Evolutionary conservation across 352 stramenopile species (phyloP).

Genomic region (Pythium volutum): DNA sequence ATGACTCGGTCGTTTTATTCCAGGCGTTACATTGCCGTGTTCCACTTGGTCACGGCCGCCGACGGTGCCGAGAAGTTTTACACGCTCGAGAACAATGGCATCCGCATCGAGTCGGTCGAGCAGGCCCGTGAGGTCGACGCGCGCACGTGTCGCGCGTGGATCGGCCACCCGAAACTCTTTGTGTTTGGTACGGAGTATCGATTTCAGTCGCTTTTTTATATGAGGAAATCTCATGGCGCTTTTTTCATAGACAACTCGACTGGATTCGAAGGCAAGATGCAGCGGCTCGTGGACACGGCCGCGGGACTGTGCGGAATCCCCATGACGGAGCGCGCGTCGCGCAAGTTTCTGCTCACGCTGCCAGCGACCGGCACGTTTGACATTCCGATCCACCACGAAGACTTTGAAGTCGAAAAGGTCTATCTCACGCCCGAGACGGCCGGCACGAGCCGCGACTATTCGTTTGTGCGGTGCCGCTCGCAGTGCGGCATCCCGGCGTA

Average conservation of each 20-base stretch:
- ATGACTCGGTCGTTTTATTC: not conserved
- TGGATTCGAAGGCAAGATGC: conserved; percentile 85
- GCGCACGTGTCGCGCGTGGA: conserved; percentile 74
- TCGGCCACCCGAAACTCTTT: conserved; percentile 81
- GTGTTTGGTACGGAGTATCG: conserved; percentile 56
- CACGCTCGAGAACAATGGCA: conserved; percentile 96
- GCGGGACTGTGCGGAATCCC: conserved; percentile 69
- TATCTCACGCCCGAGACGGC: conserved; percentile 74
- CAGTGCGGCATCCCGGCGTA: conserved; percentile 83
- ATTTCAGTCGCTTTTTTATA: not conserved
- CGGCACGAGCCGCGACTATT: conserved; percentile 81
- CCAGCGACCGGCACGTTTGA: conserved; percentile 26
- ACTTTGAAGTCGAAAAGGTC: conserved; percentile 87
- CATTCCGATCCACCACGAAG: conserved; percentile 78
- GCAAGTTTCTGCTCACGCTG: conserved; percentile 71
- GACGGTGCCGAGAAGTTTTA: conserved; percentile 95
- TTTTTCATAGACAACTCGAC: conserved; percentile 65
- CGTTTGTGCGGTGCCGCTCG: conserved; percentile 80
- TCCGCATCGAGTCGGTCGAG: conserved; percentile 92
- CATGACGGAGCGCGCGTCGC: conserved; percentile 69
- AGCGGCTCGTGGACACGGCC: conserved; percentile 79
- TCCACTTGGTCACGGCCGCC: conserved; percentile 90
- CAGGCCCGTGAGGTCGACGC: conserved; percentile 88
- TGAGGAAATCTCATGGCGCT: not conserved
- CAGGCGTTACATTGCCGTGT: conserved; percentile 85